Evolutionary conservation across 169 alveolate species (phyloP).

Genomic region (Eimeria acervulina): DNA sequence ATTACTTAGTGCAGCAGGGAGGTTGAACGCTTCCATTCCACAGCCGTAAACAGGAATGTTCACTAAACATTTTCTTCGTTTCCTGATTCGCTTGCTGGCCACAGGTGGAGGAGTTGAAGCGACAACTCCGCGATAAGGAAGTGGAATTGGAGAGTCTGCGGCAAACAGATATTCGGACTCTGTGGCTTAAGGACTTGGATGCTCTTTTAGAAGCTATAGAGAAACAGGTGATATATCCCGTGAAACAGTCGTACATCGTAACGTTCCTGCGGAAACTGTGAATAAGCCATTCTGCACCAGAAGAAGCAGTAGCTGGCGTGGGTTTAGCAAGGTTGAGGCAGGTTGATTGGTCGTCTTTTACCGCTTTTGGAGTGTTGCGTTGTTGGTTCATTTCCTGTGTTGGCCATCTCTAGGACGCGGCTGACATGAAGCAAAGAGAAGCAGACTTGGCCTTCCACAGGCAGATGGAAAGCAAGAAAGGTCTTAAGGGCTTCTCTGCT

Average conservation of each 20-base stretch:
- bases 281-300: background rate
- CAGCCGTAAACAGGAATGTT: background rate
- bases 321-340: background rate
- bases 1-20: background rate
- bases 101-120: constrained; percentile 83
- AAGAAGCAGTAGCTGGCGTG: background rate
- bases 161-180: constrained; percentile 79
- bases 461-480: constrained; percentile 47
- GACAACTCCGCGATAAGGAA: constrained; percentile 81
- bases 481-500: constrained; percentile 68
- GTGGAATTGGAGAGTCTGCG: constrained; percentile 78
- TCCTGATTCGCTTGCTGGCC: background rate
- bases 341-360: background rate
- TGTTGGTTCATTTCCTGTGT: background rate
- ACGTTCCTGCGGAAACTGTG: background rate
- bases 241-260: background rate
- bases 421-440: constrained; percentile 68
- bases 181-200: constrained; percentile 85
- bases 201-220: constrained; percentile 77
- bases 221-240: constrained; percentile 78
- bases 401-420: constrained; percentile 35
- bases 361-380: background rate
- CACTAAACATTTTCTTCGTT: background rate
- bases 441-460: constrained; percentile 71
- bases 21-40: background rate